A percentile compares a stretch with the other conserved stretches of the same genome.
Evolutionary conservation across 371 early-diverging fungal genomes (phyloP).

Genomic region (Mitosporidium daphniae): DNA sequence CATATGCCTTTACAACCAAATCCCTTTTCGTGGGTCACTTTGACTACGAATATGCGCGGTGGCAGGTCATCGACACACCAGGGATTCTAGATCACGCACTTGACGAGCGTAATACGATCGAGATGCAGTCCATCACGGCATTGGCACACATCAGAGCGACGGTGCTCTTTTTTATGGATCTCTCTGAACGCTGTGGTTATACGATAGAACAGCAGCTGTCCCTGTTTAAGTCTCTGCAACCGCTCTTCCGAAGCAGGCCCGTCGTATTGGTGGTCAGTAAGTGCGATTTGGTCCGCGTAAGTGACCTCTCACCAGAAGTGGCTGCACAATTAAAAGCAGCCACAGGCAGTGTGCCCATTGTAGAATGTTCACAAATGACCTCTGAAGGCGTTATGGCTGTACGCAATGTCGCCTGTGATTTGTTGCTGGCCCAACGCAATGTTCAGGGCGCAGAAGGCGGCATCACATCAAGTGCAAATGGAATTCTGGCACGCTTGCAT

Average conservation of each 20-base stretch:
- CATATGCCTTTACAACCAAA: constrained; percentile 99
- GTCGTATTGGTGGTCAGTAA: constrained; percentile 83
- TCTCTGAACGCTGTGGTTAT: constrained; percentile 96
- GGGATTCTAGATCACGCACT: constrained; percentile 97
- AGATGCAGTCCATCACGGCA: constrained; percentile 99
- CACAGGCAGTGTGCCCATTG: constrained; percentile 24
- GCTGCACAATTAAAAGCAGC: constrained; percentile 23
- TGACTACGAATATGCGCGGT: constrained; percentile 96
- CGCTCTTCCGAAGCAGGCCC: constrained; percentile 91
- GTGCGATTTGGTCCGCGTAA: constrained; percentile 51
- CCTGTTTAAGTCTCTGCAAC: constrained; percentile 78
- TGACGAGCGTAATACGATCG: constrained; percentile 96
- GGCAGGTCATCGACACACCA: constrained; percentile 98
- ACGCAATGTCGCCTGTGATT: constrained; percentile 61
- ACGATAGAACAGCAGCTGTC: constrained; percentile 52
- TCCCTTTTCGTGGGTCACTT: constrained; percentile 98
- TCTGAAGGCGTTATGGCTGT: constrained; percentile 83
- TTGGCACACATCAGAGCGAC: constrained; percentile 91
- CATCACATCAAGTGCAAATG: constrained; percentile 33
- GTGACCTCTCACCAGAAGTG: constrained; percentile 32
- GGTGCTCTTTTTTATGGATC: constrained; percentile 91
- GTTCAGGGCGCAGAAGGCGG: constrained; percentile 63
- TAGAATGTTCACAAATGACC: constrained; percentile 47
- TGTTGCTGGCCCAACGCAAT: constrained; percentile 43
- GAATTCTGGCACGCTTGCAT: constrained; percentile 68